Conservation (phyloP, 2,329 filamentous ascomycete genomes). For the Cercospora nicotianae region DNA sequence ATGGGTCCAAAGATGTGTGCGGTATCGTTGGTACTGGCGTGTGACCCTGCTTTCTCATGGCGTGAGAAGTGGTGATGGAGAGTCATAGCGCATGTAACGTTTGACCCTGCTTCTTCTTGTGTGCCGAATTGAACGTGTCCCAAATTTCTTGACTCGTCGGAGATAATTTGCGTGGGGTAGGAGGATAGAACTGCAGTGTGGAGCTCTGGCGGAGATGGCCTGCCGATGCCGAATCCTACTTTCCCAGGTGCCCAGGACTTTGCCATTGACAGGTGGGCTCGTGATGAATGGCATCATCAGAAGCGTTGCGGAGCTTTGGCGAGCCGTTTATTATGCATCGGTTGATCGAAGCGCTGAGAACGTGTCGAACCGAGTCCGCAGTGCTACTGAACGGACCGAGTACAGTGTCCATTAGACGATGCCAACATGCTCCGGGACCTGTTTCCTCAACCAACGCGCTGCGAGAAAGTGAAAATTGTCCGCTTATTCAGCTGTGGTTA, state of each 20-base stretch:
- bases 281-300: not conserved
- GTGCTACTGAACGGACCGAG: not conserved
- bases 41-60: not conserved
- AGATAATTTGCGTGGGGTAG: not conserved
- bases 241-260: not conserved
- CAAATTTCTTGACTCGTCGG: not conserved
- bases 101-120: not conserved
- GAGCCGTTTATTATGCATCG: not conserved
- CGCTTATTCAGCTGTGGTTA: not conserved
- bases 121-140: not conserved
- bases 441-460: not conserved
- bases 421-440: not conserved
- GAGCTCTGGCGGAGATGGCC: not conserved
- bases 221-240: not conserved
- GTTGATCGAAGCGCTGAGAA: not conserved
- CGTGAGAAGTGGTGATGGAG: not conserved
- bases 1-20: not conserved
- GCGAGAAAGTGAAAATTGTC: not conserved
- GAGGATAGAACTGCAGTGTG: not conserved
- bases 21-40: not conserved
- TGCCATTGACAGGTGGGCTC: not conserved
- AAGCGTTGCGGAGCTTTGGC: not conserved
- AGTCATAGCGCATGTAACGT: not conserved
- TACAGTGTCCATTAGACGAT: not conserved
- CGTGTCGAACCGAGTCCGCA: not conserved